Conservation (phyloP, 2,329 filamentous ascomycete genomes). For the Lithohypha guttulata region DNA sequence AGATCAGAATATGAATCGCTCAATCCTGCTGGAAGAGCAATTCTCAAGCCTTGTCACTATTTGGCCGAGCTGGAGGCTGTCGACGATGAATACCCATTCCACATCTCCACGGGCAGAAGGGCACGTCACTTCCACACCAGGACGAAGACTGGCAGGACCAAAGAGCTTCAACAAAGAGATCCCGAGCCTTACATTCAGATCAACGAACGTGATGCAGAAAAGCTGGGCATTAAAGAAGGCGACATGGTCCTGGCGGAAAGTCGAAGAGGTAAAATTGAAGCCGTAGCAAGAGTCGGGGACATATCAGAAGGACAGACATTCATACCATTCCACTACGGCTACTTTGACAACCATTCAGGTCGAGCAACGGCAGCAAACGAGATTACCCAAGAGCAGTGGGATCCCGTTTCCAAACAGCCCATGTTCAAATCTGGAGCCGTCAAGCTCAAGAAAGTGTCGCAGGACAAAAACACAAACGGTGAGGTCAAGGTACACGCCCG, state of each 20-base stretch:
- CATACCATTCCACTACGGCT: constrained; percentile 32
- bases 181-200: constrained; percentile 25
- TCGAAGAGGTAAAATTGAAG: constrained; percentile 24
- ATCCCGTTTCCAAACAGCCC: constrained; percentile 31
- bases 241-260: constrained; percentile 27
- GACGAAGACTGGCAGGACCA: constrained; percentile 28
- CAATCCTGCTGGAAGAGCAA: constrained; percentile 27
- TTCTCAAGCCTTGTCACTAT: constrained; percentile 29
- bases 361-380: constrained; percentile 29
- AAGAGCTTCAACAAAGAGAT: constrained; percentile 24
- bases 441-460: too few species aligned
- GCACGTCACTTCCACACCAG: constrained; percentile 30
- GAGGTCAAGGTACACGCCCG: constrained; percentile 12
- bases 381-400: constrained; percentile 28
- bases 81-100: constrained; percentile 26
- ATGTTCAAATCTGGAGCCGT: constrained; percentile 30
- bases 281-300: constrained; percentile 24
- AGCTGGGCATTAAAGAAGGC: constrained; percentile 21
- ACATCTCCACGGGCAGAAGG: constrained; percentile 27
- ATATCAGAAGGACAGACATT: constrained; percentile 27
- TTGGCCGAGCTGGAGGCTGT: constrained; percentile 23
- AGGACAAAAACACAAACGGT: too few species aligned
- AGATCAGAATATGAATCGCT: constrained; percentile 24
- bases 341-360: constrained; percentile 28
- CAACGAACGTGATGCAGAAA: constrained; percentile 24